Conservation (phyloP, 257 asterid genomes). For the Solanum megistacrolobum region DNA sequence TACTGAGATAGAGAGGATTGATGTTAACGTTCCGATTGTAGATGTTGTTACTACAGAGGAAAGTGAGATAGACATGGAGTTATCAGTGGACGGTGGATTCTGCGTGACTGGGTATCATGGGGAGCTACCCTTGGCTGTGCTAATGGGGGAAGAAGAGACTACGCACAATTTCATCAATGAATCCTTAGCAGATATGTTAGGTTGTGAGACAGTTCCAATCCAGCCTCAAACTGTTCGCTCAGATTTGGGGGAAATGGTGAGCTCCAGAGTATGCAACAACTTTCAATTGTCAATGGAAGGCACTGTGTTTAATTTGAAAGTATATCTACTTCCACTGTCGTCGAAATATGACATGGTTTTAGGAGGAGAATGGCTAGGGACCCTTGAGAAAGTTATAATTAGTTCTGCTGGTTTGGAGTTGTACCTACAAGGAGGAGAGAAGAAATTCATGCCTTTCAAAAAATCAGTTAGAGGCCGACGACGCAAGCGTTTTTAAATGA, state of each 20-base stretch:
- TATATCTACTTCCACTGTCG: background rate
- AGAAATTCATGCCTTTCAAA: background rate
- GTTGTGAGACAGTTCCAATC: background rate
- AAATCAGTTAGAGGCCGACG: background rate
- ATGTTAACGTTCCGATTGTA: too few relatives aligned
- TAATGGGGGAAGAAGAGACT: background rate
- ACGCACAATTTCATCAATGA: background rate
- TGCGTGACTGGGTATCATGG: background rate
- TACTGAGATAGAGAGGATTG: background rate
- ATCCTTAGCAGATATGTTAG: background rate
- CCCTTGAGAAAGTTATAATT: background rate
- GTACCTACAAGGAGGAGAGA: background rate
- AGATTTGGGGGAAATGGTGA: background rate
- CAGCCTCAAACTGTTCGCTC: background rate
- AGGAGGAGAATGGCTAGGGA: background rate
- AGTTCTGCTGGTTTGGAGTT: background rate
- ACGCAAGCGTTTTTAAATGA: background rate
- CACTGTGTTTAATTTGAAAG: background rate
- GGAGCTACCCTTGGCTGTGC: background rate
- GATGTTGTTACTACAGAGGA: background rate
- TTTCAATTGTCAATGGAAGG: background rate
- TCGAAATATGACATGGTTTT: background rate
- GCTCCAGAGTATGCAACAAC: background rate
- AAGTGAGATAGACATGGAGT: background rate
- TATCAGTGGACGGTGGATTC: background rate